A percentile compares a stretch with the other conserved stretches of the same genome.
phyloP scores from a whole-genome alignment of 1,284 basidiomycete genomes.

The Leccinum proliferum region DNA sequence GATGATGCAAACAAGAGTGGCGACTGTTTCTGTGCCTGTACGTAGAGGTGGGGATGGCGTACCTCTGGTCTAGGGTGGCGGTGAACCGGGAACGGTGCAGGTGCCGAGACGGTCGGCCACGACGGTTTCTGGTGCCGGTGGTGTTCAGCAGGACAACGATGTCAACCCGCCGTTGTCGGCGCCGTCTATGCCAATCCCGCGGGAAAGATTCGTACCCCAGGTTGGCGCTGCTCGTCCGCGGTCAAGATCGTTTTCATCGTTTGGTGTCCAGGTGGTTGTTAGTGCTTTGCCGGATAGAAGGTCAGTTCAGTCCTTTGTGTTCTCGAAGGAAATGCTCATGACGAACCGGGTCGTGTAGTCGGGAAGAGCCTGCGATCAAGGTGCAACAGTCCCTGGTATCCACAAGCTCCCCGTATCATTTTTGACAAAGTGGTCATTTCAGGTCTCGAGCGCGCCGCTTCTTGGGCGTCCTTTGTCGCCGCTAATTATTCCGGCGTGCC shows the following conservation, averaged over 20 bases:
- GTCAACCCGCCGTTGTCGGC: not conserved
- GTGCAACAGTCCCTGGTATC: not conserved
- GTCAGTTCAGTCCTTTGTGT: conserved; percentile 10
- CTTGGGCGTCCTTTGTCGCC: too few relatives aligned
- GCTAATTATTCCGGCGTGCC: too few relatives aligned
- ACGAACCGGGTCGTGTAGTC: conserved; percentile 9
- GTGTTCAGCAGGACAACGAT: not conserved
- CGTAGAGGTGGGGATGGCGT: conserved; percentile 13
- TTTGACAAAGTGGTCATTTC: too few relatives aligned
- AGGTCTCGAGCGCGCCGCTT: too few relatives aligned
- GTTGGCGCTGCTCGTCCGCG: conserved; percentile 49
- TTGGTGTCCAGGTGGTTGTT: conserved; percentile 31
- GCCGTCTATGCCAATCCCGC: conserved; percentile 35
- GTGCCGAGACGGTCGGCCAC: conserved; percentile 16
- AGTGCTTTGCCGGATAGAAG: conserved; percentile 12
- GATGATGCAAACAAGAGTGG: conserved; percentile 23
- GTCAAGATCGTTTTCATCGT: conserved; percentile 70
- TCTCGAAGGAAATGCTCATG: too few relatives aligned
- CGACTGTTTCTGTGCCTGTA: conserved; percentile 28
- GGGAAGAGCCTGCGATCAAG: conserved; percentile 21
- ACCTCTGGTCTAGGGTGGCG: not conserved
- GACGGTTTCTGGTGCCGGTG: not conserved
- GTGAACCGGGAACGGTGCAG: not conserved
- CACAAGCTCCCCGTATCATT: too few relatives aligned
- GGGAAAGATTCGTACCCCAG: conserved; percentile 60